phyloP scores from a whole-genome alignment of 257 asterid species.

The Plantago ovata region DNA sequence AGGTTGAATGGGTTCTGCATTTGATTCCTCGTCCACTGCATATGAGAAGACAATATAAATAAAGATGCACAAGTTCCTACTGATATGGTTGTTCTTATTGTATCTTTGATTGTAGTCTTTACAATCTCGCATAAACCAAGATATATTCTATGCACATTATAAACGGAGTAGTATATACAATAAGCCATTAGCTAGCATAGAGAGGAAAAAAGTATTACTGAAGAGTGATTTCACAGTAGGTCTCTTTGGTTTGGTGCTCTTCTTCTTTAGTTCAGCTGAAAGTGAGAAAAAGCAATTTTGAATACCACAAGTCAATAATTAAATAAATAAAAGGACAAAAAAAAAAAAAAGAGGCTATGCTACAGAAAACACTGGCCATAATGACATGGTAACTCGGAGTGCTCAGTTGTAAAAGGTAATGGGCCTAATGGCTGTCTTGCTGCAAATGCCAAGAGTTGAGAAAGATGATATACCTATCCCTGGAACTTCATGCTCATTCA shows the following conservation, averaged over 20 bases:
- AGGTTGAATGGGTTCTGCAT: too few relatives aligned
- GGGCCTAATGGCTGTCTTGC: constrained; percentile 9
- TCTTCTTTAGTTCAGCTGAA: constrained; percentile 89
- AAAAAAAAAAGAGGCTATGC: neutral
- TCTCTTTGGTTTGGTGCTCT: constrained; percentile 63
- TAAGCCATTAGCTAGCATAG: constrained; percentile 2
- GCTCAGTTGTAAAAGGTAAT: neutral
- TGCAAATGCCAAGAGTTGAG: constrained; percentile 3
- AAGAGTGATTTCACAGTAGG: constrained; percentile 94
- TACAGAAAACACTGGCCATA: neutral
- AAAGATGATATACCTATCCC: constrained; percentile 55
- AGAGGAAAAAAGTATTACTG: constrained; percentile 48
- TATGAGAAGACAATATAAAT: too few relatives aligned
- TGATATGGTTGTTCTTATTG: neutral
- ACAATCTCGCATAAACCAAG: too few relatives aligned
- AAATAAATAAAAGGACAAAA: too few relatives aligned
- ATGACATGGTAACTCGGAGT: neutral
- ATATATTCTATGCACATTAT: neutral
- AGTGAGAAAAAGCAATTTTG: constrained; percentile 14
- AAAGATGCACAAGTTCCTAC: neutral
- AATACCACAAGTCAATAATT: constrained; percentile 3
- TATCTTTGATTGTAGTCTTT: too few relatives aligned
- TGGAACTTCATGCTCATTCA: constrained; percentile 80
- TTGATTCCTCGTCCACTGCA: too few relatives aligned
- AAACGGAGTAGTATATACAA: neutral